phyloP scores from a whole-genome alignment of 2,329 filamentous ascomycete genomes.

The Neonectria punicea region DNA sequence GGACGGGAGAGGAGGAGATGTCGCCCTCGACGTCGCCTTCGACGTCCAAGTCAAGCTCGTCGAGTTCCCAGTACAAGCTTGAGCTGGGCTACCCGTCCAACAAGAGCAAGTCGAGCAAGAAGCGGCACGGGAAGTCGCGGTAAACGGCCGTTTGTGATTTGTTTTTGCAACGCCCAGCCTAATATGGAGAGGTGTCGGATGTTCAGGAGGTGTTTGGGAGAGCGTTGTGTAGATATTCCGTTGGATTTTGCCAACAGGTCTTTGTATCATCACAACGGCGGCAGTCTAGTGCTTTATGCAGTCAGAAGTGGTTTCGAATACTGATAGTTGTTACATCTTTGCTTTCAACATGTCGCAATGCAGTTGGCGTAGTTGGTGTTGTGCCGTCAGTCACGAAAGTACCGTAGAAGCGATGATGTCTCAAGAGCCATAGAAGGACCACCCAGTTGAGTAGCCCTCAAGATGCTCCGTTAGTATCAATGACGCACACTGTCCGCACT shows the following conservation, averaged over 20 bases:
- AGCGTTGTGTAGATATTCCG: slow-evolving; percentile 4
- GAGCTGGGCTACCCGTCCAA: slow-evolving; percentile 45
- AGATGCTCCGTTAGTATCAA: not conserved
- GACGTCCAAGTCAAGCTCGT: slow-evolving; percentile 37
- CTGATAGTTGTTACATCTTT: not conserved
- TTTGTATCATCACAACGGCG: not conserved
- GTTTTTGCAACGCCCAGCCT: not conserved
- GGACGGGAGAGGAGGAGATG: slow-evolving; percentile 21
- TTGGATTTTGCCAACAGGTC: not conserved
- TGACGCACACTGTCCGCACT: not conserved
- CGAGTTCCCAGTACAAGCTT: slow-evolving; percentile 41
- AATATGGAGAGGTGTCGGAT: not conserved
- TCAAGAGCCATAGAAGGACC: not conserved
- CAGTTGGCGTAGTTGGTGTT: not conserved
- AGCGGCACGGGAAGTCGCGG: slow-evolving; percentile 37
- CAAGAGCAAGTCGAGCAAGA: slow-evolving; percentile 43
- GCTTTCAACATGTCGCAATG: not conserved
- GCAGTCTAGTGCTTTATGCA: not conserved
- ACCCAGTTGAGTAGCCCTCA: not conserved
- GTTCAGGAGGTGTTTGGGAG: not conserved
- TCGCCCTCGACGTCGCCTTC: slow-evolving; percentile 32
- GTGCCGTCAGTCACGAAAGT: not conserved
- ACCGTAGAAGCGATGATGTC: not conserved
- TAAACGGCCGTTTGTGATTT: slow-evolving; percentile 3
- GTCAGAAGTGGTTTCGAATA: not conserved